Conservation (phyloP, 257 asterid species). For the Catharanthus roseus region DNA sequence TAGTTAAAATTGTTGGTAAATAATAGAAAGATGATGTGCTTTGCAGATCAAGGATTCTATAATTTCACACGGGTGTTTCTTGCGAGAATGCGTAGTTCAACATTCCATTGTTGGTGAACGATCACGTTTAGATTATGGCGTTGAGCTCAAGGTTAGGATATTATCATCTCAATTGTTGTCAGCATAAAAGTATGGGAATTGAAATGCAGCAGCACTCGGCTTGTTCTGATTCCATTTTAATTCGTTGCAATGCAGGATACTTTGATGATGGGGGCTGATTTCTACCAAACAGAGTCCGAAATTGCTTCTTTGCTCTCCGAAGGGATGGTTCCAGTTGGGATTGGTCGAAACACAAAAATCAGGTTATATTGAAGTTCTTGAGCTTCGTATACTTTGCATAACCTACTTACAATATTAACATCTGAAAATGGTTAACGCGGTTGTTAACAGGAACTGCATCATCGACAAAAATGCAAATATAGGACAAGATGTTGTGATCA, state of each 20-base stretch:
- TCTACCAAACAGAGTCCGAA: constrained; percentile 86
- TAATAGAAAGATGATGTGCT: constrained; percentile 7
- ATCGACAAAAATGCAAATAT: constrained; percentile 91
- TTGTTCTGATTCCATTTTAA: background rate
- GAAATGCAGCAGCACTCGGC: background rate
- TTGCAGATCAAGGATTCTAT: constrained; percentile 84
- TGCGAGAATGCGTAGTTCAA: constrained; percentile 70
- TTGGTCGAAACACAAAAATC: constrained; percentile 79
- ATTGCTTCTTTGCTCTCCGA: constrained; percentile 78
- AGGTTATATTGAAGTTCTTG: constrained; percentile 37
- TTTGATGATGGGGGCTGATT: constrained; percentile 89
- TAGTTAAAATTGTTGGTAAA: constrained; percentile 3
- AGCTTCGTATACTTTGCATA: background rate
- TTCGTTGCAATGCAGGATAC: constrained; percentile 48
- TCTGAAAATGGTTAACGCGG: background rate
- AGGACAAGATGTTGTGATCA: constrained; percentile 75
- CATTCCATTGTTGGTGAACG: constrained; percentile 94
- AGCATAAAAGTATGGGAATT: background rate
- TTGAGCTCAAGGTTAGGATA: constrained; percentile 64
- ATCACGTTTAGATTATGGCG: constrained; percentile 85
- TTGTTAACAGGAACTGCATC: constrained; percentile 58
- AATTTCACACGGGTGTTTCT: constrained; percentile 94
- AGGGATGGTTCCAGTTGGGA: constrained; percentile 82
- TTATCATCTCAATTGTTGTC: background rate
- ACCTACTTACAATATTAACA: background rate